Percentiles rank a stretch among this genome's conserved stretches.
phyloP scores from a whole-genome alignment of 202 grass and related monocot species.

The Alloteropsis angusta region DNA sequence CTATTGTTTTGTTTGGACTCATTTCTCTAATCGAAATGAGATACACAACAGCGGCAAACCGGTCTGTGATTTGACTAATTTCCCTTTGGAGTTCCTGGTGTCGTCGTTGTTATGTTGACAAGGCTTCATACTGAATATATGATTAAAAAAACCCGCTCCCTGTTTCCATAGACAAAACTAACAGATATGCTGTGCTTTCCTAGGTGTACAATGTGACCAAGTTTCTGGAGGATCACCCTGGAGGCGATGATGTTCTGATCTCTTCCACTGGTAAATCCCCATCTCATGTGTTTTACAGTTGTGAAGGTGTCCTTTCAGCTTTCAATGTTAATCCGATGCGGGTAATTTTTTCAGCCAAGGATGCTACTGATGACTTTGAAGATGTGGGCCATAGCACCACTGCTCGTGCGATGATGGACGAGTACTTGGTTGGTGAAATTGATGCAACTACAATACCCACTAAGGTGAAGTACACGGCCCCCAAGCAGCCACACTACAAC shows the following conservation, averaged over 20 bases:
- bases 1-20: not conserved
- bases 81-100: not conserved
- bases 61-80: not conserved
- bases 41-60: not conserved
- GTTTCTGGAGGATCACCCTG: slow-evolving; percentile 61
- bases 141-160: not conserved
- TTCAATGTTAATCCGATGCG: not conserved
- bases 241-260: slow-evolving; percentile 54
- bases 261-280: slow-evolving; percentile 43
- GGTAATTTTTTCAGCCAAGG: slow-evolving; percentile 34
- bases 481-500: slow-evolving; percentile 79
- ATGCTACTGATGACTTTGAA: slow-evolving; percentile 61
- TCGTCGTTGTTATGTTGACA: not conserved
- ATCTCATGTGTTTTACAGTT: not conserved
- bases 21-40: not conserved
- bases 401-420: slow-evolving; percentile 60
- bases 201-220: slow-evolving; percentile 69
- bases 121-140: not conserved
- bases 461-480: slow-evolving; percentile 64
- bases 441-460: slow-evolving; percentile 59
- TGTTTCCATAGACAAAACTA: not conserved
- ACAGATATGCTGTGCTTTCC: not conserved
- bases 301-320: not conserved
- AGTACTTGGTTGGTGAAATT: slow-evolving; percentile 48
- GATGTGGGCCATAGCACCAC: slow-evolving; percentile 55